Percentiles rank a stretch among this genome's conserved stretches.
Evolutionary conservation across 2,329 filamentous ascomycete species (phyloP).

Genomic region (Cryphonectria nitschkei): DNA sequence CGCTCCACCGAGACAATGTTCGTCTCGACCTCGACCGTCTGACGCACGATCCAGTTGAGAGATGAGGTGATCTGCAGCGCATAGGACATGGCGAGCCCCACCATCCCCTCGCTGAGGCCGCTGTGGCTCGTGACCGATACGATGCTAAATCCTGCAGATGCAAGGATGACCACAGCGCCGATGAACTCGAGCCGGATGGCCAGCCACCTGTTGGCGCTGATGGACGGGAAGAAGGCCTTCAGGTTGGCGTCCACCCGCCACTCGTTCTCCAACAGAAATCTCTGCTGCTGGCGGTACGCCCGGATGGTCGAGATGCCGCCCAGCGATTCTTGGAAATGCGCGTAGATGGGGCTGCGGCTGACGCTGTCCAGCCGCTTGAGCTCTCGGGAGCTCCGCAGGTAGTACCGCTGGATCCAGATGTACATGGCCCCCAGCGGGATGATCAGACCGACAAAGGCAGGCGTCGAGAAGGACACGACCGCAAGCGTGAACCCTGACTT

Average conservation of each 20-base stretch:
- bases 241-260: constrained; percentile 96
- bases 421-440: constrained; percentile 82
- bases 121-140: constrained; percentile 74
- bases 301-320: constrained; percentile 94
- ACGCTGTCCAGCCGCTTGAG: constrained; percentile 95
- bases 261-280: constrained; percentile 93
- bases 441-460: constrained; percentile 79
- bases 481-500: constrained; percentile 81
- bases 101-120: constrained; percentile 69
- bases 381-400: constrained; percentile 92
- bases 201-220: constrained; percentile 93
- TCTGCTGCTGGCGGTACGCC: constrained; percentile 84
- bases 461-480: constrained; percentile 82
- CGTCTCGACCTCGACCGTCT: constrained; percentile 99
- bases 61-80: constrained; percentile 96
- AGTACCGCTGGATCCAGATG: constrained; percentile 94
- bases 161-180: constrained; percentile 89
- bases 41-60: constrained; percentile 97
- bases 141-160: constrained; percentile 81
- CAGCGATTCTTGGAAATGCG: constrained; percentile 96
- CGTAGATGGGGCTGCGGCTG: constrained; percentile 93
- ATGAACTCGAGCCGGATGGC: constrained; percentile 95
- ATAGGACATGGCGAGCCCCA: constrained; percentile 96
- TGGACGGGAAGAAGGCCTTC: constrained; percentile 91
- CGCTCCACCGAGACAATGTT: constrained; percentile 99